Evolutionary conservation across 116 monocot genomes (phyloP).

Genomic region (Phalaenopsis hybrid): DNA sequence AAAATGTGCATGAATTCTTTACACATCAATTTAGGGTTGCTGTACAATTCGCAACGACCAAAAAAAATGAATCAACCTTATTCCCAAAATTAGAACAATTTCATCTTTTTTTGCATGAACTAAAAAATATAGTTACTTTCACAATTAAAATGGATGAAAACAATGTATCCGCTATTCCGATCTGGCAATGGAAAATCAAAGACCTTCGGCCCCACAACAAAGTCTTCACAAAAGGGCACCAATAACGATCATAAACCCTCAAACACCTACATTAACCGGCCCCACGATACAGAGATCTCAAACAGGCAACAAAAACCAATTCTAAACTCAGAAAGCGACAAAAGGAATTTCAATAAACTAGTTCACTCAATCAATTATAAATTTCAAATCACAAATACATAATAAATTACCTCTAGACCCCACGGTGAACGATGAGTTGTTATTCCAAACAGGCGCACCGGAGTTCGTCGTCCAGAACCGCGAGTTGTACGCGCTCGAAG

Average conservation of each 20-base stretch:
- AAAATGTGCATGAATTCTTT: neutral
- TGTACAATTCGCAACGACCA: too few species aligned
- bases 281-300: neutral
- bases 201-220: neutral
- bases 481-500: conserved; percentile 69
- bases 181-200: neutral
- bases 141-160: neutral
- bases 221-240: neutral
- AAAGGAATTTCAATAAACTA: neutral
- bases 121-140: neutral
- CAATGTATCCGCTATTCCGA: neutral
- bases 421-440: conserved; percentile 79
- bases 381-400: neutral
- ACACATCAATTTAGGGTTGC: neutral
- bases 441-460: conserved; percentile 94
- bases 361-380: neutral
- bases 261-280: neutral
- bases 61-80: too few species aligned
- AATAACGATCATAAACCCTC: conserved; percentile 7
- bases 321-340: neutral
- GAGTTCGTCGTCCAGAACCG: conserved; percentile 83
- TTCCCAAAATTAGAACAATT: too few species aligned
- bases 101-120: neutral
- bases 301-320: neutral
- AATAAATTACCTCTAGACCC: conserved; percentile 56